Base-by-base conservation (phyloP, 768 basidiomycete species). In the Pilatotrama ljubarskyi region DNA sequence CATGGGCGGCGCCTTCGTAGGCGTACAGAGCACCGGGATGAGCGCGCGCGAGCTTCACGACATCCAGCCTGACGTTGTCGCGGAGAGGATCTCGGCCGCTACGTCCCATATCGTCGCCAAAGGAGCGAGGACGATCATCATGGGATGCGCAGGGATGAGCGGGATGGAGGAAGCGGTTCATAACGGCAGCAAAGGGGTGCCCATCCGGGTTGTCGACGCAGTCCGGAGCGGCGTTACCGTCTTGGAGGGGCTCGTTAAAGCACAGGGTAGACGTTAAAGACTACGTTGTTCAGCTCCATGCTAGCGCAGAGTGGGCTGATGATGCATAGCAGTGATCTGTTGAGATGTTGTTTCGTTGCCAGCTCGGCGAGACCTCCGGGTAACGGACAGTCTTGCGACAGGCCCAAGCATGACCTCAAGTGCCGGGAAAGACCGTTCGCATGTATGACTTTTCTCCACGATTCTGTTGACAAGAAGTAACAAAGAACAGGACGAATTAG, bases 1-100 rank as follows among this genome's bases (percentile, higher is more conserved):
- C n/a, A 50, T 41, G 22, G 61, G 56, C 22, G 47, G 50, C 14
- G 40, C 38, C 25, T 76, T 76, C 54, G 68, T 67, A 1, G 75
- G 75, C 17, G 72, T 75, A 9, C 54, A 60, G 20, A 74, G 71
- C 36, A 75, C 76, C 8, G 73, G 75, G 2, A 50, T 75, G 58
- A 66, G 58, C n/a, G 76, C 74, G 11, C 43, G 61, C 3, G 73
- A 76, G 61, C 61, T 75, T 42, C 74, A 76, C 56, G 68, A 68
- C 17, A 63, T 59, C 14, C 17, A 60, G 1, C 56, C 37, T 13
- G 69, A 66, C 24, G 62, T 68, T 18, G 74, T 75, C 35, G 49
- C 65, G 24, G 44, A 44, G 32, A 59, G 64, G 43, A 72, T 75
- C 44, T 63, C 61, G 24, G 63, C 63, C 5, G 73, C 71, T 1